Base-by-base conservation (phyloP, 2,329 filamentous ascomycete species). In the Rhynchosporium agropyri region DNA sequence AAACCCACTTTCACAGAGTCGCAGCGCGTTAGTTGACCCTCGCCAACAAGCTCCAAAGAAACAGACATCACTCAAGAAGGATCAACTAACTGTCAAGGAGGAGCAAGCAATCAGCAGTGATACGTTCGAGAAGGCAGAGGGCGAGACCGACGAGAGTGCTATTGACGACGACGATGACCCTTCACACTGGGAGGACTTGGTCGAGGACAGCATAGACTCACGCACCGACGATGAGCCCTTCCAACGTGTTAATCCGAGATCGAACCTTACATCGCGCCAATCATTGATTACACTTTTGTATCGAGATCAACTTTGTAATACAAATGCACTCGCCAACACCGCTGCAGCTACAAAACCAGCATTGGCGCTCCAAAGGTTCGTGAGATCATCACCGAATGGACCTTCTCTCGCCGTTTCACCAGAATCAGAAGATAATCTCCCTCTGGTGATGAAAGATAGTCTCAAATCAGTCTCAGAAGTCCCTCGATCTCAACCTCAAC, bases 211-310 rank as follows among this genome's bases (percentile, higher is more conserved):
- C 73, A 90, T 88, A 63, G 89, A 90, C 69, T 91, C 91, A 1
- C 96, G 91, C 74, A 83, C 92, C 58, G 90, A 95, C 65, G 89
- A 95, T 64, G 88, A 86, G 72, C 84, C 86, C 70, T 99, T 99
- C 83, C 87, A 93, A 76, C 89, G 95, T 8, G 92, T 98, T 55
- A 91, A 97, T 75, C 97, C 93, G 45, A 88, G 88, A 75, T 86
- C 88, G 8, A 91, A 97, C 72, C 81, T 98, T 29, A 89, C 89
- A 1, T 96, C 93, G 1, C 87, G 90, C 56, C 88, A 90, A 56
- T 98, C 94, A 2, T 84, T 98, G 46, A 89, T 99, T 0, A 87
- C 94, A 58, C 89, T 94, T 82, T 86, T 99, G 74, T 89, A 91
- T 70, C 88, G 96, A 73, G 88, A 86, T 68, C 33, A 36, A 36